Evolutionary conservation across 2,329 filamentous ascomycete genomes (phyloP), one percentile per base, ranked within the genome.

Genomic region (Alternaria triticimaculans): DNA sequence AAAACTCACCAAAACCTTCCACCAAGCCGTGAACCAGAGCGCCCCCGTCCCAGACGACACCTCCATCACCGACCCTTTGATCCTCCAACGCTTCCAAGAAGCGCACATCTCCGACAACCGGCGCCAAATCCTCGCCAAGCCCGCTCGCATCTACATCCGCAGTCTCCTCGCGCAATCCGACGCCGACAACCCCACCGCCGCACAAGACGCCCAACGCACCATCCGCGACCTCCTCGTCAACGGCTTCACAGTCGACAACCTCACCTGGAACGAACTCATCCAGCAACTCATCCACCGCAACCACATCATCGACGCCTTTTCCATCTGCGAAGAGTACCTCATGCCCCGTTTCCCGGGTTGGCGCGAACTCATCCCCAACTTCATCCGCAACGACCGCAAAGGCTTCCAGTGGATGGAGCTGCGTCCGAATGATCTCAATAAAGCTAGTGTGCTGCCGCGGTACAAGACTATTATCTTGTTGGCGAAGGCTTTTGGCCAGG

Each of bases 341-440:
- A 96, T 97, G 87, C 85, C 87, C 1, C 84, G 87, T 33, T 97
- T 94, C 87, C 87, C 87, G 11, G 93, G 93, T 23, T 97, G 94
- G 92, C 72, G 69, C 25, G 41, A 62, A 3, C 66, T 74, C 8
- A 54, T 62, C 5, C 73, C 76, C 0, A 67, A 62, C 48, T 77
- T 74, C 58, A 61, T 67, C 28, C 75, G 71, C 53, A 56, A 66
- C 15, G 69, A 74, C 41, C 63, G 56, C 5, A 58, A 33, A 12
- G 72, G 75, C 1, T 73, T 76, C 58, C 48, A 72, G 15, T 75
- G 65, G 64, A 74, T 79, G 72, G 72, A 78, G 49, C 49, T 78
- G 3, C 70, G 77, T 11, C 63, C 72, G 37, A 57, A 70, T 60
- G 68, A 78, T 30, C 46, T 77, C 58, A 63, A 70, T 62, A 64